Conservation (phyloP, 2,329 filamentous ascomycete species). For the Phyllosticta citriasiana region DNA sequence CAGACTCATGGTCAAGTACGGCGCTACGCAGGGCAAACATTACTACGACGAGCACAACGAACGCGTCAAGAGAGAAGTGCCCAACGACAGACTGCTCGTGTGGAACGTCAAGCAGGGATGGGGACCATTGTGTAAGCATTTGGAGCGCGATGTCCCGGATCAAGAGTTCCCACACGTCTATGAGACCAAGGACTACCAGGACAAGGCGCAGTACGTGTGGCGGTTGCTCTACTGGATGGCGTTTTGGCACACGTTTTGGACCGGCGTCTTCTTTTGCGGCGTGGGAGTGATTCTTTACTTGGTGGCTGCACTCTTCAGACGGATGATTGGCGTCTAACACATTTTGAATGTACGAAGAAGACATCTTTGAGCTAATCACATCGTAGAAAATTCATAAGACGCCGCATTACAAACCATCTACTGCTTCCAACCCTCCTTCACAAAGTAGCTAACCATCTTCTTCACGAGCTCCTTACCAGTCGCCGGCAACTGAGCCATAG, state of each 20-base stretch:
- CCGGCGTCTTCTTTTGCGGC: not conserved
- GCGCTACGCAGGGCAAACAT: not conserved
- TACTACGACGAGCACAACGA: not conserved
- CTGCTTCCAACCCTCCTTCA: constrained; percentile 6
- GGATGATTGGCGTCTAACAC: not conserved
- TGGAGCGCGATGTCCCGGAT: not conserved
- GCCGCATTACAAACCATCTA: not conserved
- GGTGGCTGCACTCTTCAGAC: not conserved
- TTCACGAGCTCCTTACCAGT: not conserved
- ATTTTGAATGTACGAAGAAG: not conserved
- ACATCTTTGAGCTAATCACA: too few relatives aligned
- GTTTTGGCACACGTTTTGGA: not conserved
- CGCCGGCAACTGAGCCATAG: not conserved
- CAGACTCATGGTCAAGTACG: not conserved
- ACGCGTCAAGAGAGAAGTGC: not conserved
- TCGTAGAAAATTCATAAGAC: not conserved
- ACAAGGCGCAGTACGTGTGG: not conserved
- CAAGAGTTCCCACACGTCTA: not conserved
- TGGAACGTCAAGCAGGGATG: not conserved
- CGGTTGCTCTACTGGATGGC: not conserved
- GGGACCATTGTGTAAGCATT: not conserved
- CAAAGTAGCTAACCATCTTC: constrained; percentile 5
- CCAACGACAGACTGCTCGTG: not conserved
- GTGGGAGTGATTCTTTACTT: not conserved
- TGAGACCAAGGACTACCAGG: not conserved